These are phyloP conservation scores for Geranium rotundifolium DNA, from an alignment of 345 rosid genomes.

Conservation along the genomic window DNA sequence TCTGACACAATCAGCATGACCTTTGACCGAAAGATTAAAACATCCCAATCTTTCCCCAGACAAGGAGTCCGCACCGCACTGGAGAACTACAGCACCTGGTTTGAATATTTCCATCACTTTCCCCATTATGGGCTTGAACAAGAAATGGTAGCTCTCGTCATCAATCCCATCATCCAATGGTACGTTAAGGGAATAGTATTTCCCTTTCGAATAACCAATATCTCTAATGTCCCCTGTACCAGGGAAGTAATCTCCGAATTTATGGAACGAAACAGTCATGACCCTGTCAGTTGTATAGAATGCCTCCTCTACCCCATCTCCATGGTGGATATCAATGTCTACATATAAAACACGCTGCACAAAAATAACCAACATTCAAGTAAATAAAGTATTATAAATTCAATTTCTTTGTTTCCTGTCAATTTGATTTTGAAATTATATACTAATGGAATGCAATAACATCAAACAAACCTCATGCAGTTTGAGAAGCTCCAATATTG, in stretches of 20 bases:
- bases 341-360: constrained; percentile 32
- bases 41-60: constrained; percentile 58
- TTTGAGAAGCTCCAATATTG: constrained; percentile 54
- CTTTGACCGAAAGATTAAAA: constrained; percentile 58
- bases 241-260: constrained; percentile 62
- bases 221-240: constrained; percentile 57
- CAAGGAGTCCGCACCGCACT: constrained; percentile 58
- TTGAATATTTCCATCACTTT: constrained; percentile 55
- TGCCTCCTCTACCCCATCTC: constrained; percentile 64
- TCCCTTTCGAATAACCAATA: constrained; percentile 42
- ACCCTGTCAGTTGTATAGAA: constrained; percentile 59
- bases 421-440: too few species aligned
- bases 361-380: neutral
- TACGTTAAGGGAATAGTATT: constrained; percentile 55
- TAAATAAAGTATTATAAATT: too few species aligned
- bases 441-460: neutral
- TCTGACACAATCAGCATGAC: constrained; percentile 57
- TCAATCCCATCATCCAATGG: constrained; percentile 62
- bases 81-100: constrained; percentile 57
- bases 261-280: constrained; percentile 62
- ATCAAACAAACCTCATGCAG: constrained; percentile 32
- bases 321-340: constrained; percentile 41
- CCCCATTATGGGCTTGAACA: constrained; percentile 47
- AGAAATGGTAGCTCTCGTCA: constrained; percentile 55
- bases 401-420: too few species aligned